phyloP scores from a whole-genome alignment of 495 filamentous ascomycete species.

The Copromyces sp. region DNA sequence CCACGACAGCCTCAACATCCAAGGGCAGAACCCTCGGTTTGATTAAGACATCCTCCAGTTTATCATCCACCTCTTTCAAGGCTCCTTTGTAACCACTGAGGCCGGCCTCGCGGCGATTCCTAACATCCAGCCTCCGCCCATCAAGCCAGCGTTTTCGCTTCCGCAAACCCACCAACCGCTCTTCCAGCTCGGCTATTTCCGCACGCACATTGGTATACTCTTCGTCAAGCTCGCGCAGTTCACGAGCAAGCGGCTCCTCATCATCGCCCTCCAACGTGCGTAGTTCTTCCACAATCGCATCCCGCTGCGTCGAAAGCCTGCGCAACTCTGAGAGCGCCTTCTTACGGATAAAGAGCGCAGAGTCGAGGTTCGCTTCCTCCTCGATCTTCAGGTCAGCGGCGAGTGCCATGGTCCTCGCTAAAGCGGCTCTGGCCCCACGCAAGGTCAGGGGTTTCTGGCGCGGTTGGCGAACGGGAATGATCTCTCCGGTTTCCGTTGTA shows the following conservation, averaged over 20 bases:
- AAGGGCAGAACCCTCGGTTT: conserved; percentile 39
- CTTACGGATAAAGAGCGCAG: conserved; percentile 47
- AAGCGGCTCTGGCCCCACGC: conserved; percentile 56
- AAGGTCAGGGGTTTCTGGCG: conserved; percentile 47
- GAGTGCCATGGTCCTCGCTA: conserved; percentile 60
- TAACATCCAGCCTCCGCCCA: conserved; percentile 48
- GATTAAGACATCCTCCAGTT: conserved; percentile 66
- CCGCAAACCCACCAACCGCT: conserved; percentile 57
- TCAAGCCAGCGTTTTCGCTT: conserved; percentile 51
- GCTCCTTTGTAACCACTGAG: conserved; percentile 42
- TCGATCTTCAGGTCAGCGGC: conserved; percentile 62
- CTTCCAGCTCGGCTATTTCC: conserved; percentile 51
- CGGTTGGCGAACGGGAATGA: conserved; percentile 56
- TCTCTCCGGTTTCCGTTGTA: conserved; percentile 24
- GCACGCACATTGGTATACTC: conserved; percentile 44
- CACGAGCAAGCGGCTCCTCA: conserved; percentile 39
- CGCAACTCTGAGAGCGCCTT: conserved; percentile 50
- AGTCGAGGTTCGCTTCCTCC: conserved; percentile 51
- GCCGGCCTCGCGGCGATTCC: conserved; percentile 47
- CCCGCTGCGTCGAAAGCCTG: conserved; percentile 45
- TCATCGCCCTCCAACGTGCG: conserved; percentile 28
- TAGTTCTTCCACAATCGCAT: conserved; percentile 33
- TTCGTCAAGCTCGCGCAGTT: conserved; percentile 43
- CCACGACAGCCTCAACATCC: conserved; percentile 28
- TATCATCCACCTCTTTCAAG: conserved; percentile 62